Evolutionary conservation across 83 land plant genomes (phyloP).

Genomic region (Diphasiastrum complanatum): DNA sequence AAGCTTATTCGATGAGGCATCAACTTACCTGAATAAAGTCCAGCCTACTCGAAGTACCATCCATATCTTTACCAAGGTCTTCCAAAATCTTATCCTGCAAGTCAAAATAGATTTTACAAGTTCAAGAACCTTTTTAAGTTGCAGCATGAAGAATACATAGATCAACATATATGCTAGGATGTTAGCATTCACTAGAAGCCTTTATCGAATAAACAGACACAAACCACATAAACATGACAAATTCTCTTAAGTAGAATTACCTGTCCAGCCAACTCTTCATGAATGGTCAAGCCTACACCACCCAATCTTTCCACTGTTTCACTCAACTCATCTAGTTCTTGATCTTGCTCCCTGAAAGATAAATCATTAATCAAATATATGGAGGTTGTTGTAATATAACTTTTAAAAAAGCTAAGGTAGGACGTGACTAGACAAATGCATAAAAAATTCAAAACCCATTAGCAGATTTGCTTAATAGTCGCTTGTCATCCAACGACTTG

Average conservation of each 20-base stretch:
- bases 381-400: too few species aligned
- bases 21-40: conserved; percentile 97
- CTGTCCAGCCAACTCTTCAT: conserved; percentile 84
- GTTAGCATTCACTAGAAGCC: background rate
- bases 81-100: conserved; percentile 64
- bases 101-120: background rate
- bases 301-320: conserved; percentile 88
- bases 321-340: conserved; percentile 88
- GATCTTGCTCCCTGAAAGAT: conserved; percentile 79
- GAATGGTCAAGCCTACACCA: conserved; percentile 84
- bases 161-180: background rate
- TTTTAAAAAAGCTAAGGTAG: too few species aligned
- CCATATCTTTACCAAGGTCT: conserved; percentile 78
- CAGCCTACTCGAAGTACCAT: conserved; percentile 71
- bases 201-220: background rate
- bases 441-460: too few species aligned
- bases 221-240: conserved; percentile 1
- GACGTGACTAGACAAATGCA: too few species aligned
- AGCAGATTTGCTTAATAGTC: too few species aligned
- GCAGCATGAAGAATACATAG: background rate
- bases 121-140: background rate
- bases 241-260: conserved; percentile 23
- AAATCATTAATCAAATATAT: background rate
- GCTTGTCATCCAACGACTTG: too few species aligned
- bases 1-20: too few species aligned